Evolutionary conservation across 139 green algal species (phyloP), one percentile per base, ranked within the genome.

Genomic region (Chlorella vulgaris): DNA sequence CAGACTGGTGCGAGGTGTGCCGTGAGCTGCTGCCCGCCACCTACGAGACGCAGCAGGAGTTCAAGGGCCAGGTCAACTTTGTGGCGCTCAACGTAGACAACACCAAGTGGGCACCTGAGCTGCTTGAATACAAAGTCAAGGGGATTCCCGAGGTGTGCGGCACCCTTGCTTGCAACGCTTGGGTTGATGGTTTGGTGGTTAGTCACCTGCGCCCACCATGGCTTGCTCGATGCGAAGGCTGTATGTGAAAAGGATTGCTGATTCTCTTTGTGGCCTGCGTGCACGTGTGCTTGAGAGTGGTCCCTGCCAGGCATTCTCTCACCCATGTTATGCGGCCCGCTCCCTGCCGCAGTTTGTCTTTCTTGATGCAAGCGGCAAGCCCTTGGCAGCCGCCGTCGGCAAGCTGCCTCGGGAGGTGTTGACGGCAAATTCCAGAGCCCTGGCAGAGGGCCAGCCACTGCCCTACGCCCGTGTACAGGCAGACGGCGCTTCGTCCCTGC

Each of bases 21-120:
- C 86, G 89, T 0, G 90, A 96, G 80, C 91, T 98, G 62, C 91
- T 95, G 38, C 89, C 92, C 1, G 55, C 89, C 3, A 91, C 94
- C 70, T 89, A 88, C 33, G 82, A 86, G 21, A 85, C 96, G 26
- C 90, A 98, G 88, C 84, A 92, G 77, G 74, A 82, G 55, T 97
- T 95, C 84, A 73, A 73, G 13, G 31, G 47, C 18, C 80, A 87
- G 62, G 90, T 99, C 8, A 99, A 99, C 85, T 99, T 98, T 86
- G 96, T 99, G 31, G 94, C 98, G 88, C 88, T 99, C 6, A 99
- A 99, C 87, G 91, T 99, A 28, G 96, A 99, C n/a, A 99, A 99
- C 89, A 81, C 85, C 42, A 98, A 96, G 83, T 97, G 94, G 93
- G 87, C 91, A 36, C 90, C 86, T 1, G 91, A 97, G 81, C 79